Evolutionary conservation across 768 basidiomycete genomes (phyloP), one percentile per base, ranked within the genome.

Genomic region (Lactarius pseudohatsudake): DNA sequence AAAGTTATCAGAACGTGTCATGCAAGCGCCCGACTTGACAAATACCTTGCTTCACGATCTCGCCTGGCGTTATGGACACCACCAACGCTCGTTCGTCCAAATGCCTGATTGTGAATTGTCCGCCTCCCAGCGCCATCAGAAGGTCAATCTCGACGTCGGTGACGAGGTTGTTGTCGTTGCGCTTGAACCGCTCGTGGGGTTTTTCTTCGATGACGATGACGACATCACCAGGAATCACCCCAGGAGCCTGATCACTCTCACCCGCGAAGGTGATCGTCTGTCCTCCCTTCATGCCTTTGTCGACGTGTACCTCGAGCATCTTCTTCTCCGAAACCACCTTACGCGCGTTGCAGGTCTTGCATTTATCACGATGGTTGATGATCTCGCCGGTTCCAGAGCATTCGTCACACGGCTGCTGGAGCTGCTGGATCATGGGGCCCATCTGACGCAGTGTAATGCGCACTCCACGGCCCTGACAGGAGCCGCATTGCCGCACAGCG

Each of bases 371-470:
- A 64, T 80, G 75, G 76, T 94, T 95, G 82, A 99, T 97, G 72
- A 95, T 82, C 78, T 99, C 96, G 71, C 97, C 97, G n/a, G 87
- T 85, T 18, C 93, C 97, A 59, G 82, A 85, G 77, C 97, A 99
- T 18, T 98, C 97, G 75, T 90, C 87, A 81, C 97, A 99, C 55
- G 87, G 84, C 62, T 94, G 92, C 76, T 98, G 97, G 72, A 98
- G 92, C 79, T 99, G 96, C 78, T 99, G 97, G 72, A 99, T 93
- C 97, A 99, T 99, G 5, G 97, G 97, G 32, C 97, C 97, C 87
- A 99, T 92, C 77, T 98, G 97, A 68, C 97, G 91, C 68, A 98
- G 80, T 60, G 90, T 93, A 74, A 98, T 78, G 76, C 89, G 92
- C 81, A 96, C 79, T 73, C 97, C 97, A 70, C 94, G 92, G 64